A percentile compares a stretch with the other conserved stretches of the same genome.
Conservation (phyloP, 768 basidiomycete genomes). For the Phanerochaete sordida region DNA sequence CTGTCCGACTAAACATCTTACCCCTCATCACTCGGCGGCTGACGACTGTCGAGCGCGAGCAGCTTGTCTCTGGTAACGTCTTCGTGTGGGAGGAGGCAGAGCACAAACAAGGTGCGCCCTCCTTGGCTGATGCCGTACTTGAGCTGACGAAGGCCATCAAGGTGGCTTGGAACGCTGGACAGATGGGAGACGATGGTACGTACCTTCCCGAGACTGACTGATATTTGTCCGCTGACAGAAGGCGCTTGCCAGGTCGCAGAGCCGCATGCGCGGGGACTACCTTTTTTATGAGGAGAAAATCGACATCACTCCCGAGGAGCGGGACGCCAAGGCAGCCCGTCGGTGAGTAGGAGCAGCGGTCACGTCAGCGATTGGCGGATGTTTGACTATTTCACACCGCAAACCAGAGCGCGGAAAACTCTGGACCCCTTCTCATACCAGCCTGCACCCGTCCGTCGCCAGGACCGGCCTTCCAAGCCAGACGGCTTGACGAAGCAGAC, state of each 20-base stretch:
- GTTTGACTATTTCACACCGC: constrained; percentile 4
- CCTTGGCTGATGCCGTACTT: constrained; percentile 17
- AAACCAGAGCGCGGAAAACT: constrained; percentile 49
- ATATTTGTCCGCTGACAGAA: not conserved
- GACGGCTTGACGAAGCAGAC: constrained; percentile 86
- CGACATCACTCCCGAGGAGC: constrained; percentile 75
- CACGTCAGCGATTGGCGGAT: not conserved
- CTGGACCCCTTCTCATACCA: constrained; percentile 57
- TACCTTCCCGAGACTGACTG: not conserved
- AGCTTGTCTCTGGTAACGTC: constrained; percentile 67
- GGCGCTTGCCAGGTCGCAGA: constrained; percentile 61
- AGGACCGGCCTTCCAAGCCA: constrained; percentile 74
- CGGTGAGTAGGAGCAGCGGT: constrained; percentile 39
- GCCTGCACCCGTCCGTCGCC: constrained; percentile 62
- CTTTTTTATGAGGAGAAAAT: constrained; percentile 84
- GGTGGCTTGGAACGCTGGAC: constrained; percentile 68
- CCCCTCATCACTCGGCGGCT: constrained; percentile 71
- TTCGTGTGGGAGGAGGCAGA: constrained; percentile 88
- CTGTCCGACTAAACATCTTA: constrained; percentile 65
- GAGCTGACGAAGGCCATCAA: constrained; percentile 1
- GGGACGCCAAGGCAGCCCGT: constrained; percentile 75
- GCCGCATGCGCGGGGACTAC: constrained; percentile 80
- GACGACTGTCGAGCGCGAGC: constrained; percentile 66
- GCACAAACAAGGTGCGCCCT: constrained; percentile 40
- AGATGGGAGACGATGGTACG: constrained; percentile 74